Conservation (phyloP, 129 eudicot genomes). For the Escallonia rubra region DNA sequence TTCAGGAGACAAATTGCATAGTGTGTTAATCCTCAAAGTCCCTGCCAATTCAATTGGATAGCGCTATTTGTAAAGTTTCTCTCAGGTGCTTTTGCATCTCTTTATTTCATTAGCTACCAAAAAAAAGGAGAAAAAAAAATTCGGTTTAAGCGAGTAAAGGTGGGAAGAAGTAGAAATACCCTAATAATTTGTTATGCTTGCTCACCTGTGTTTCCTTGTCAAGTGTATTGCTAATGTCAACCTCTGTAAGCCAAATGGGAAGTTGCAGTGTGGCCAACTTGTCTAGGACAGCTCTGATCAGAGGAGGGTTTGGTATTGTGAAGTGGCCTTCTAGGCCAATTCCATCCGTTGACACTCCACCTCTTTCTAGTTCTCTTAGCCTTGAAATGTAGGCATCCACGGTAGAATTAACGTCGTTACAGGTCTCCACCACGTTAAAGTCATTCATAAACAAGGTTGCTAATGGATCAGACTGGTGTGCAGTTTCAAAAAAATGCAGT, state of each 20-base stretch:
- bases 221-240: constrained; percentile 36
- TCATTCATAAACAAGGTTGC: constrained; percentile 56
- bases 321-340: constrained; percentile 60
- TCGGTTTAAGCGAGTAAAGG: too few relatives aligned
- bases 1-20: too few relatives aligned
- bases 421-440: constrained; percentile 50
- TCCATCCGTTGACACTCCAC: constrained; percentile 44
- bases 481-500: constrained; percentile 29
- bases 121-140: too few relatives aligned
- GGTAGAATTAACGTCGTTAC: constrained; percentile 39
- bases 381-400: constrained; percentile 32
- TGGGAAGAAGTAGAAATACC: too few relatives aligned
- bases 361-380: constrained; percentile 39
- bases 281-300: constrained; percentile 49
- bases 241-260: constrained; percentile 71
- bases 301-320: constrained; percentile 38
- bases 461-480: constrained; percentile 45
- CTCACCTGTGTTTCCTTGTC: constrained; percentile 22
- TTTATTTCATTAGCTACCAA: too few relatives aligned
- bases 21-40: too few relatives aligned
- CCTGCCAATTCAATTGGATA: too few relatives aligned
- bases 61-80: too few relatives aligned
- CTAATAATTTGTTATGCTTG: too few relatives aligned
- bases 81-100: too few relatives aligned
- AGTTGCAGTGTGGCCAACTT: constrained; percentile 40